A percentile compares a stretch with the other conserved stretches of the same genome.
Conservation (phyloP, 2,329 filamentous ascomycete genomes). For the Tympanopsis confertula region DNA sequence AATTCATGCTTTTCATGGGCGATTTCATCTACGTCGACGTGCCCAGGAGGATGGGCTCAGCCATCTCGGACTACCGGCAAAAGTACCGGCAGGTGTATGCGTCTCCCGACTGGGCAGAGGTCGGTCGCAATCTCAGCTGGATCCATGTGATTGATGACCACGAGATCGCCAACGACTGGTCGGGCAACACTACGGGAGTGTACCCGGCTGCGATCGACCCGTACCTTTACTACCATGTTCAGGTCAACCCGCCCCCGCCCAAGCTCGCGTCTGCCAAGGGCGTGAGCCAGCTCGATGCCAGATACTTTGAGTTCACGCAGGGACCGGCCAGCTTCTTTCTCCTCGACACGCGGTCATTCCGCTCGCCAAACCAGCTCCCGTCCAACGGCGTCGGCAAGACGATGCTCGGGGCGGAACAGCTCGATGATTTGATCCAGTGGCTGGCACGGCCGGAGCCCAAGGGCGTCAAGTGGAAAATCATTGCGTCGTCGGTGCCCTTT, state of each 20-base stretch:
- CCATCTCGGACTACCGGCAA: constrained; percentile 66
- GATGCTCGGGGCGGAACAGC: constrained; percentile 74
- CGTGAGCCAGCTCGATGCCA: constrained; percentile 39
- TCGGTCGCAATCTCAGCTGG: constrained; percentile 78
- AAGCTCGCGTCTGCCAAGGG: constrained; percentile 26
- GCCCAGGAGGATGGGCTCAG: constrained; percentile 63
- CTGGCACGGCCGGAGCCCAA: constrained; percentile 59
- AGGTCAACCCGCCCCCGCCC: constrained; percentile 67
- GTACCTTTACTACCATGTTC: constrained; percentile 75
- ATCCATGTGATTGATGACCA: constrained; percentile 95
- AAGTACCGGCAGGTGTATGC: constrained; percentile 95
- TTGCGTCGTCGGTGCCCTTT: constrained; percentile 83
- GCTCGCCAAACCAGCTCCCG: constrained; percentile 53
- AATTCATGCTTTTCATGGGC: constrained; percentile 72
- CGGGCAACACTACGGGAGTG: constrained; percentile 66
- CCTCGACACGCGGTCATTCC: constrained; percentile 80
- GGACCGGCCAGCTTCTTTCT: constrained; percentile 92
- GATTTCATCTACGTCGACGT: constrained; percentile 91
- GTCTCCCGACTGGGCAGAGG: constrained; percentile 76
- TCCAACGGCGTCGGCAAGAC: constrained; percentile 59
- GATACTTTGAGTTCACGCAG: constrained; percentile 81
- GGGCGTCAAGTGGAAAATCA: constrained; percentile 84
- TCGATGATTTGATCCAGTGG: constrained; percentile 69
- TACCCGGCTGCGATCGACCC: constrained; percentile 73
- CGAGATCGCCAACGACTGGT: constrained; percentile 92